phyloP scores from a whole-genome alignment of 805 yeast species.

The Sugiyamaella americana region DNA sequence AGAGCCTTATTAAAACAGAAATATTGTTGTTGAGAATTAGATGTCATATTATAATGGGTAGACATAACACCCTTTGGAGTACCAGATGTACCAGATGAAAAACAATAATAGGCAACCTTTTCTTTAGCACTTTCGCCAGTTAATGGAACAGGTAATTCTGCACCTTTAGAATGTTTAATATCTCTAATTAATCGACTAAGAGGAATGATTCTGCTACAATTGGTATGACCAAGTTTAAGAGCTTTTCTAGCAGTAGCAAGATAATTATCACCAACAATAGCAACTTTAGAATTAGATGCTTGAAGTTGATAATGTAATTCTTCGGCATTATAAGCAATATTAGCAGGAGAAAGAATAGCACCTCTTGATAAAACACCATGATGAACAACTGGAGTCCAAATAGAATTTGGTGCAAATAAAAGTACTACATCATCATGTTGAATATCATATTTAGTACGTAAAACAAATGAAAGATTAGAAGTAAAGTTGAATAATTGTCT shows the following conservation, averaged over 20 bases:
- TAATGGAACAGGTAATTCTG: constrained; percentile 2
- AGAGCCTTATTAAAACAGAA: background rate
- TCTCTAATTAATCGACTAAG: background rate
- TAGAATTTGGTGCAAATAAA: constrained; percentile 27
- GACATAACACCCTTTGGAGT: constrained; percentile 69
- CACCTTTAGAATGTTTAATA: constrained; percentile 1
- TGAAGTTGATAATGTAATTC: constrained; percentile 30
- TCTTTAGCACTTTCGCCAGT: constrained; percentile 3
- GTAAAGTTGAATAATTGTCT: constrained; percentile 15
- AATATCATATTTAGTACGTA: constrained; percentile 21
- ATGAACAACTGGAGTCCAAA: constrained; percentile 28
- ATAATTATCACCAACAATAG: constrained; percentile 16
- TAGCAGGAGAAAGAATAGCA: constrained; percentile 32
- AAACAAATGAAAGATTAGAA: constrained; percentile 19
- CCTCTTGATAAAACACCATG: constrained; percentile 26
- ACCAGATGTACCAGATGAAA: constrained; percentile 38
- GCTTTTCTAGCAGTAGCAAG: constrained; percentile 11
- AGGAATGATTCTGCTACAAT: background rate
- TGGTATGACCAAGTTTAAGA: background rate
- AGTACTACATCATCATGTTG: constrained; percentile 28
- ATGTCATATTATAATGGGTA: constrained; percentile 45
- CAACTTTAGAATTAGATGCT: constrained; percentile 19
- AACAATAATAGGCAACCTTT: constrained; percentile 25
- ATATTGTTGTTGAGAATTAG: constrained; percentile 26
- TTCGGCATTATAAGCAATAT: constrained; percentile 28